A percentile compares a stretch with the other conserved stretches of the same genome.
Evolutionary conservation across 805 yeast species (phyloP).

Genomic region (Suhomyces faveliae): DNA sequence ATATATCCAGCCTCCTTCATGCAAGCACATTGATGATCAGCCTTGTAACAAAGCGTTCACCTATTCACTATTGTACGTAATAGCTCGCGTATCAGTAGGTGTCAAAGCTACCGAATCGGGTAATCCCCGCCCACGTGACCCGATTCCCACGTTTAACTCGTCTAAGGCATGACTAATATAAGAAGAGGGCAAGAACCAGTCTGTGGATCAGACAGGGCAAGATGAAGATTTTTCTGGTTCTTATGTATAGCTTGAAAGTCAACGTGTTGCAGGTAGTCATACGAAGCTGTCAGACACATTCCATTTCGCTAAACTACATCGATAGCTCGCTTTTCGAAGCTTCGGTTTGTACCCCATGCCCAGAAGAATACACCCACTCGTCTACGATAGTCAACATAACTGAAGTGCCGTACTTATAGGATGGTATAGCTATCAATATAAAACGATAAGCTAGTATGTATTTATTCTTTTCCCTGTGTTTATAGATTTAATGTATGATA

Average conservation of each 20-base stretch:
- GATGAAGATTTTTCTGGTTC: constrained; percentile 35
- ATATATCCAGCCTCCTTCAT: too few relatives aligned
- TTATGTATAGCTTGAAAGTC: constrained; percentile 36
- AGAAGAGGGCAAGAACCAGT: neutral
- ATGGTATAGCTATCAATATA: neutral
- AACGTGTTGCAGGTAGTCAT: constrained; percentile 38
- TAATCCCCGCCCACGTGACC: neutral
- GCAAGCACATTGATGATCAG: too few relatives aligned
- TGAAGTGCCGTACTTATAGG: constrained; percentile 25
- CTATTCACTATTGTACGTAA: too few relatives aligned
- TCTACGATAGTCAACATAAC: constrained; percentile 28
- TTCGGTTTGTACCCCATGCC: constrained; percentile 23
- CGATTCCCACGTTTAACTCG: neutral
- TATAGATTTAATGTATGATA: constrained; percentile 2
- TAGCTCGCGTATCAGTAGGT: neutral
- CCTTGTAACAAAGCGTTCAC: too few relatives aligned
- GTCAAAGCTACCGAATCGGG: neutral
- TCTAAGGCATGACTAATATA: neutral
- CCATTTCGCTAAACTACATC: constrained; percentile 30
- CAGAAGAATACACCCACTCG: constrained; percentile 25
- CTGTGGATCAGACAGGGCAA: neutral
- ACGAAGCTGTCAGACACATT: constrained; percentile 30
- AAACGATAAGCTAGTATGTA: too few relatives aligned
- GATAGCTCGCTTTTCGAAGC: constrained; percentile 34
- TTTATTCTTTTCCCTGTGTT: too few relatives aligned